A percentile compares a stretch with the other conserved stretches of the same genome.
Conservation (phyloP, 2,329 filamentous ascomycete species). For the Daldinia sp. region DNA sequence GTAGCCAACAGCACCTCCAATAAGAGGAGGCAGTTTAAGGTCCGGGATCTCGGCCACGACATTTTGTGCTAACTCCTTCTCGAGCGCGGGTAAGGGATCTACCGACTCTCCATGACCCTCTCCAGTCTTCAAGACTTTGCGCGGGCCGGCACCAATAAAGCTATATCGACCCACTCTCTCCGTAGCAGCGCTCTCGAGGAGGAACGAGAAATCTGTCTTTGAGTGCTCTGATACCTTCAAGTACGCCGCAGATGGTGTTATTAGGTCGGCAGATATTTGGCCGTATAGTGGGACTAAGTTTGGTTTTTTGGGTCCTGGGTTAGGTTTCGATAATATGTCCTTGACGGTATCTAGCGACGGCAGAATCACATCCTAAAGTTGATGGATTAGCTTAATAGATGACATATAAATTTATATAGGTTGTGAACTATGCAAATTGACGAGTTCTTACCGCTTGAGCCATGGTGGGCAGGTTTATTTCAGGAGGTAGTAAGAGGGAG, state of each 20-base stretch:
- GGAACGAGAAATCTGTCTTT: conserved; percentile 84
- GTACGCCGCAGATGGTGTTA: conserved; percentile 95
- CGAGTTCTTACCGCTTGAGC: conserved; percentile 45
- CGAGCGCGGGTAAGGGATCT: conserved; percentile 86
- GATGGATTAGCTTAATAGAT: no score
- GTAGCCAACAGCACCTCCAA: conserved; percentile 94
- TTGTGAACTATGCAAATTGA: background rate
- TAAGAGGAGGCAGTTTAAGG: conserved; percentile 84
- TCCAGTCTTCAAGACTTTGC: conserved; percentile 88
- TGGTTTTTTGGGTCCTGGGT: conserved; percentile 56
- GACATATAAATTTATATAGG: conserved; percentile 21
- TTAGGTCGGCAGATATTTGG: conserved; percentile 89
- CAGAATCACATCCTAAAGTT: conserved; percentile 59
- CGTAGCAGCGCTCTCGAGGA: conserved; percentile 95
- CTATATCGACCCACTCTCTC: conserved; percentile 95
- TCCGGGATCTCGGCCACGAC: conserved; percentile 87
- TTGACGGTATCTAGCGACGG: conserved; percentile 62
- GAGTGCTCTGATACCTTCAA: conserved; percentile 86
- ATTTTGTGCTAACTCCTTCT: conserved; percentile 82
- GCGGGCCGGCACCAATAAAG: conserved; percentile 85
- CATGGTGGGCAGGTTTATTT: conserved; percentile 38
- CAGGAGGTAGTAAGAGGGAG: conserved; percentile 8
- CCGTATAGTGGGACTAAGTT: conserved; percentile 87
- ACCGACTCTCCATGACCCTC: conserved; percentile 85
- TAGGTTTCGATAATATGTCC: conserved; percentile 57